A percentile compares a stretch with the other conserved stretches of the same genome.
These are phyloP conservation scores for Naganishia kalamii DNA, from an alignment of 768 basidiomycete genomes.

Conservation along the genomic window DNA sequence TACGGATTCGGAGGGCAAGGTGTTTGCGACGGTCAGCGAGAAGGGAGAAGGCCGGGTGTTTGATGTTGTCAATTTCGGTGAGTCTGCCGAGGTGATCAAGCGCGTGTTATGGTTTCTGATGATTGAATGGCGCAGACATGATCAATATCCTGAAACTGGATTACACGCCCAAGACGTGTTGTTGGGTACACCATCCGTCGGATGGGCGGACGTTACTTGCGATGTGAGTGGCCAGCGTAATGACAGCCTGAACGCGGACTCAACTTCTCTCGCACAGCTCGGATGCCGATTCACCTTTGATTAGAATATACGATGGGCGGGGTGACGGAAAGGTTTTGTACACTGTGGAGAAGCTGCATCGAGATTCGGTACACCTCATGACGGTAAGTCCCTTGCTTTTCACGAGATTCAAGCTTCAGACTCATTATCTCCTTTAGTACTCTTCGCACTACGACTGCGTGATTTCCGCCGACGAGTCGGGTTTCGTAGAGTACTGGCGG, in stretches of 20 bases:
- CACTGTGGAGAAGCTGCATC: conserved; percentile 70
- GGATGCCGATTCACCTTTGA: conserved; percentile 64
- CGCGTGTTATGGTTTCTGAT: not conserved
- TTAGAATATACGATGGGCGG: conserved; percentile 86
- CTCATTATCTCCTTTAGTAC: conserved; percentile 56
- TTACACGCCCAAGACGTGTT: conserved; percentile 77
- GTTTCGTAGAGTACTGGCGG: conserved; percentile 95
- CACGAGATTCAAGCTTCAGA: not conserved
- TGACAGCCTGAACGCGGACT: not conserved
- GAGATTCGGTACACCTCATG: conserved; percentile 85
- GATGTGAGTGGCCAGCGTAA: conserved; percentile 55
- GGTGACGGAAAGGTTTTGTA: conserved; percentile 73
- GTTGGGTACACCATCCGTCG: conserved; percentile 88
- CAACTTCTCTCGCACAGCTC: conserved; percentile 53
- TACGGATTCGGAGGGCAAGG: conserved; percentile 81
- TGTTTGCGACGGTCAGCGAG: conserved; percentile 85
- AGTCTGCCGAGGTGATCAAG: conserved; percentile 34
- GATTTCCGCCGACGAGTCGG: conserved; percentile 86
- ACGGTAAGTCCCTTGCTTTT: conserved; percentile 55
- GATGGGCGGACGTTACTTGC: conserved; percentile 83
- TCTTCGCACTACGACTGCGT: conserved; percentile 84
- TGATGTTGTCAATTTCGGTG: conserved; percentile 96
- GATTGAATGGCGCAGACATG: conserved; percentile 63
- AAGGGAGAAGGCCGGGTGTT: conserved; percentile 92
- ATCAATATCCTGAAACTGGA: conserved; percentile 93